Evolutionary conservation across 768 basidiomycete genomes (phyloP), one percentile per base, ranked within the genome.

Genomic region (Leccinellum luteum): DNA sequence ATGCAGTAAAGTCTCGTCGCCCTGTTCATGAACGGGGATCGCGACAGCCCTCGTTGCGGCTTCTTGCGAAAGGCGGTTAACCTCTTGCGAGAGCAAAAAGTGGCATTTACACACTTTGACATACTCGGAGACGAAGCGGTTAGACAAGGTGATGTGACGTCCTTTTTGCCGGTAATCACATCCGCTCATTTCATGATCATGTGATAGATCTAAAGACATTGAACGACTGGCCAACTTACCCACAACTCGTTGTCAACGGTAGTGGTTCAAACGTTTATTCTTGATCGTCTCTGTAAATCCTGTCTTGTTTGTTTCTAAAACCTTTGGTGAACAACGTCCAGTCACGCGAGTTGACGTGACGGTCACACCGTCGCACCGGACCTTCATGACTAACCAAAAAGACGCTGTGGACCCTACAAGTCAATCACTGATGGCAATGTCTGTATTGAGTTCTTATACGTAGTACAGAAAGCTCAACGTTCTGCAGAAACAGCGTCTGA

Each of bases 161-260:
- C 5, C 13, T 15, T 17, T 44, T 28, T 41, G 13, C 48, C 27
- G n/a, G n/a, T 19, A 10, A 44, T 35, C 47, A 7, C n/a, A 25
- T 23, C 10, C 23, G 31, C 61, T 66, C 47, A 65, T 43, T 10
- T n/a, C n/a, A n/a, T 38, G 38, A 41, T 19, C 4, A 38, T 38
- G 52, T 45, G 48, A 31, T 60, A 85, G 93, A 82, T 68, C 80
- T 87, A 52, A 87, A 87, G 74, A 82, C 78, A 60, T 67, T 92
- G 59, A 95, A 95, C 67, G 82, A 94, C 59, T 95, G 93, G 93
- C 93, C 93, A 0, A 96, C 90, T 4, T 92, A 82, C 76, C 90
- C 91, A 3, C 91, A 93, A 68, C 77, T 96, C 21, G 89, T 94
- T 61, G 78, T 94, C 51, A 85, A 91, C 3, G 95, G 97, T n/a